phyloP scores from a whole-genome alignment of 768 basidiomycete species.

The Hygrocybe punicea region DNA sequence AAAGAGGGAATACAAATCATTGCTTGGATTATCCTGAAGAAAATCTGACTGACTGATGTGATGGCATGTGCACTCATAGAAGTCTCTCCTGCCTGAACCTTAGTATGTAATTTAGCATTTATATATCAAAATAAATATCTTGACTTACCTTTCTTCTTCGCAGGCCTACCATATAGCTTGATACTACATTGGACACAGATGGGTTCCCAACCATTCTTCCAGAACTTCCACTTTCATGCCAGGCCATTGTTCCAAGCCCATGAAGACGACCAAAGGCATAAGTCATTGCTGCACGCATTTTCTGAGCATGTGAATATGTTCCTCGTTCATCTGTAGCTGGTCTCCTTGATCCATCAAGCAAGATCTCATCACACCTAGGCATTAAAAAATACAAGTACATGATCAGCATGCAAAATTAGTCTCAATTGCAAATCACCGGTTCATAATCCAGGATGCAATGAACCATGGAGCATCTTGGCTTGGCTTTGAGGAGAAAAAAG shows the following conservation, averaged over 20 bases:
- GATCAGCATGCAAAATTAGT: background rate
- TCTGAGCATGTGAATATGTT: conserved; percentile 22
- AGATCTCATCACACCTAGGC: conserved; percentile 26
- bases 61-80: background rate
- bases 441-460: conserved; percentile 31
- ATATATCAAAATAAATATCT: too few species aligned
- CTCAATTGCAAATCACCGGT: conserved; percentile 19
- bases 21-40: too few species aligned
- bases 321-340: conserved; percentile 1
- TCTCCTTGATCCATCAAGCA: conserved; percentile 19
- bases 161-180: conserved; percentile 28
- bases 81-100: background rate
- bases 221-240: conserved; percentile 26
- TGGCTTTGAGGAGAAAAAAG: conserved; percentile 19
- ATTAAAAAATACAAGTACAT: too few species aligned
- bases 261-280: conserved; percentile 21
- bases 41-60: background rate
- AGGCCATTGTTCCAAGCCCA: conserved; percentile 25
- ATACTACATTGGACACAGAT: conserved; percentile 24
- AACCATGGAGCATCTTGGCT: conserved; percentile 14
- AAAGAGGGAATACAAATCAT: too few species aligned
- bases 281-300: conserved; percentile 22
- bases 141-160: conserved; percentile 21
- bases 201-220: conserved; percentile 29
- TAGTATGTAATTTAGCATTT: too few species aligned